Base-by-base conservation (phyloP, 2,329 filamentous ascomycete genomes). In the Amesomyces nigricolor region DNA sequence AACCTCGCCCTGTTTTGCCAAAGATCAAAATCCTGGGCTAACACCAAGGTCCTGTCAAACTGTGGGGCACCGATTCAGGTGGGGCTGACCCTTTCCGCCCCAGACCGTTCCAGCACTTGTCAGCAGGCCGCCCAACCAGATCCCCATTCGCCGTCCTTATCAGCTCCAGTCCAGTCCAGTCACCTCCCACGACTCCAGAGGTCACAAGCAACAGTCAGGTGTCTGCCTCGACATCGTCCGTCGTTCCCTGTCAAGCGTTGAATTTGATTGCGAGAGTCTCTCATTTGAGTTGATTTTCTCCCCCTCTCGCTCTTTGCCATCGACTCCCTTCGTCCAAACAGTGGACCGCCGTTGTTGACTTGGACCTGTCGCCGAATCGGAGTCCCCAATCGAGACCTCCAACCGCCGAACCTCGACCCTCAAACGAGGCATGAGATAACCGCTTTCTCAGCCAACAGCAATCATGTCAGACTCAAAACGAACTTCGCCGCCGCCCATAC, bases 401-500 rank as follows among this genome's bases (percentile, higher is more conserved):
- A 13, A 49, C 9, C 22, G 8, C 29, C 38, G n/a, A 44, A 22
- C 16, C 22, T 22, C 43, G 13, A 19, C n/a, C 26, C 17, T 17
- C 32, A 29, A 26, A 13, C 30, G 13, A 53, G 60, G 57, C 37
- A 63, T 61, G 60, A 54, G 22, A 62, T 61, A 63, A 51, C 38
- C 13, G 35, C 22, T 11, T 16, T 14, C 40, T 16, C 46, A n/a
- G 10, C n/a, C 54, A 32, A 7, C 32, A 43, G 46, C 54, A 44
- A 58, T 38, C 54, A 68, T 68, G 68, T 65, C 66, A 50, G 61
- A 62, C 46, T 60, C 61, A 3, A 62, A 60, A 40, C 64, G 62
- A 58, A 61, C 66, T 8, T 66, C 64, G 30, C 61, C 66, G 3
- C 64, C 59, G 47, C 64, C 64, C 32, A 57, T 62, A 71, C 61